Evolutionary conservation across 768 basidiomycete genomes (phyloP), one percentile per base, ranked within the genome.

Genomic region (Rhizopogon vesiculosus): DNA sequence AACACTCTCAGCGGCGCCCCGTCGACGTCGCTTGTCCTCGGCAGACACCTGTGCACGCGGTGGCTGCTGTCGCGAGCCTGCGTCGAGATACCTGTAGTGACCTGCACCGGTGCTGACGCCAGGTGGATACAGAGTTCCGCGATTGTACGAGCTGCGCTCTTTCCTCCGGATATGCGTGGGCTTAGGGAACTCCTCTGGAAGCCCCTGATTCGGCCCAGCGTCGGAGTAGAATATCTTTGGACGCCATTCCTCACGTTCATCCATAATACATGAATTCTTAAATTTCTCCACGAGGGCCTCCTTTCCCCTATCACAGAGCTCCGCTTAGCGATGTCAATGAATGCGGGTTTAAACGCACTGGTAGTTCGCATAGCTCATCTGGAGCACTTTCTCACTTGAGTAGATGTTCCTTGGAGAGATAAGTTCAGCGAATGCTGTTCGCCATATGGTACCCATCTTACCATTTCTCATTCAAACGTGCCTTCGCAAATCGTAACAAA

Each of bases 361-460:
- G 64, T 91, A 93, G 61, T 91, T 93, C 3, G 93, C 93, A 66
- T 93, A 95, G 61, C 87, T 89, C 87, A 93, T 91, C 63, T 93
- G 88, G 51, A 93, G 71, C 8, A 93, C 85, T 65, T 95, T 95
- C 70, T 94, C 90, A 58, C 90, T 92, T 8, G 89, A 89, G 66
- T 91, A 93, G 85, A 91, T 85, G 66, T 95, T 93, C 91, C 90
- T 92, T 66, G 15, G 22, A 18, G 51, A 58, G 51, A 58, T 22
- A 52, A 33, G 53, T 43, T 62, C 40, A 56, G 43, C 10, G 8
- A 33, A 39, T 33, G 43, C 19, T 49, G 57, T 31, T 49, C 46
- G 42, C 18, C 56, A 33, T 8, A 51, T 44, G 40, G 19, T 13
- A 42, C 13, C 8, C 33, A 16, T 67, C 78, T 60, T 44, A 90